Evolutionary conservation across 2,329 filamentous ascomycete species (phyloP).

Genomic region (Botryotinia convoluta): DNA sequence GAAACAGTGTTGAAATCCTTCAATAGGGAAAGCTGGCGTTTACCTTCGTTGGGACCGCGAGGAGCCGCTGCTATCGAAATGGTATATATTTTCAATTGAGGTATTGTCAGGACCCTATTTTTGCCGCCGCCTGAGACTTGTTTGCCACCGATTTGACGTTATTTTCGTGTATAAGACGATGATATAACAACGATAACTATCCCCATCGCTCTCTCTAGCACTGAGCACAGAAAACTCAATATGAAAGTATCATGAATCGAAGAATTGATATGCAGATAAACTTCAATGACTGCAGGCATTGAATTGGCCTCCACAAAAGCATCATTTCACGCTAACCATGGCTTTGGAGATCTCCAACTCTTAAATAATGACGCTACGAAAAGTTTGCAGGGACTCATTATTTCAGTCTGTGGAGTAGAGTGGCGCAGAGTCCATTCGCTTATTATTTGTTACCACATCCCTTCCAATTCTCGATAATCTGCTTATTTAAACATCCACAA

Average conservation of each 20-base stretch:
- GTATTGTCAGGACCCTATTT: not conserved
- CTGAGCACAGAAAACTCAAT: not conserved
- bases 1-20: not conserved
- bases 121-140: accelerated
- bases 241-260: not conserved
- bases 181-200: accelerated
- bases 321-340: too few relatives aligned
- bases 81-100: not conserved
- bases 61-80: not conserved
- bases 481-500: not conserved
- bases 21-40: not conserved
- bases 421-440: too few relatives aligned
- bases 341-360: too few relatives aligned
- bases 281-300: too few relatives aligned
- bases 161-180: accelerated
- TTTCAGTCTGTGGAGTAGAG: too few relatives aligned
- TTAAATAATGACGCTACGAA: too few relatives aligned
- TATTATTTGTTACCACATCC: accelerated
- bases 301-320: too few relatives aligned
- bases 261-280: too few relatives aligned
- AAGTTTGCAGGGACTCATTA: too few relatives aligned
- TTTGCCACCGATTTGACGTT: not conserved
- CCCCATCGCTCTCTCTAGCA: not conserved
- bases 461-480: too few relatives aligned
- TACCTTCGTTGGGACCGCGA: not conserved